phyloP scores from a whole-genome alignment of 2,329 filamentous ascomycete species.

The Fulvia fulva region DNA sequence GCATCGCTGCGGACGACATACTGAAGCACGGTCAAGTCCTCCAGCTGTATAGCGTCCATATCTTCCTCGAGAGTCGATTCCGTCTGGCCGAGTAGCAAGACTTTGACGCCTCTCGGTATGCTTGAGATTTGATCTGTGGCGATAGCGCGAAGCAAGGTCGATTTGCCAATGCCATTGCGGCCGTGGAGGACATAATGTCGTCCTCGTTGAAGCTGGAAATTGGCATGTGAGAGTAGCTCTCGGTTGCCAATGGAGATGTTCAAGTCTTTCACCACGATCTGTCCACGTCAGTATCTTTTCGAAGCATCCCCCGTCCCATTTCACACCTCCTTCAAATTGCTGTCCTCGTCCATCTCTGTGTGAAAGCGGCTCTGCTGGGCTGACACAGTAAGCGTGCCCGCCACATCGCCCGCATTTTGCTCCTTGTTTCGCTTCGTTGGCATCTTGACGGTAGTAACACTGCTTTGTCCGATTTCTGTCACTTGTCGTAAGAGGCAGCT shows the following conservation, averaged over 20 bases:
- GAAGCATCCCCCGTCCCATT: not conserved
- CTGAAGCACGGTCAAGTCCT: constrained; percentile 22
- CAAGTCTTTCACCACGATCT: constrained; percentile 61
- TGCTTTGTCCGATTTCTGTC: not conserved
- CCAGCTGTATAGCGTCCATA: not conserved
- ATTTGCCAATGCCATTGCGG: constrained; percentile 79
- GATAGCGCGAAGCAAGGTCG: constrained; percentile 70
- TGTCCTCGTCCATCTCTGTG: constrained; percentile 22
- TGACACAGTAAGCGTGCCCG: constrained; percentile 16
- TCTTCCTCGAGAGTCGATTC: constrained; percentile 27
- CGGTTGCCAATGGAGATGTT: constrained; percentile 57
- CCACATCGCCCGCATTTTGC: not conserved
- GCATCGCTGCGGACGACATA: constrained; percentile 23
- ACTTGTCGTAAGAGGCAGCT: not conserved
- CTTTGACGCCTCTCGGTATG: constrained; percentile 61
- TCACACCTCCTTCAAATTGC: constrained; percentile 21
- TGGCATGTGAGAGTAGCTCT: constrained; percentile 68
- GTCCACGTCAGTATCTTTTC: not conserved
- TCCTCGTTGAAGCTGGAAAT: constrained; percentile 67
- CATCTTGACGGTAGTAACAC: constrained; percentile 1
- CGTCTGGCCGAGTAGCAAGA: constrained; percentile 69
- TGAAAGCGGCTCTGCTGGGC: constrained; percentile 25
- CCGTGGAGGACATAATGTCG: constrained; percentile 74
- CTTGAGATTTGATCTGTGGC: constrained; percentile 75
- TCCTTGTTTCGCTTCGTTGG: constrained; percentile 7